phyloP scores from a whole-genome alignment of 306 rosid genomes.

The cucumber (Cucumis sativus) region DNA sequence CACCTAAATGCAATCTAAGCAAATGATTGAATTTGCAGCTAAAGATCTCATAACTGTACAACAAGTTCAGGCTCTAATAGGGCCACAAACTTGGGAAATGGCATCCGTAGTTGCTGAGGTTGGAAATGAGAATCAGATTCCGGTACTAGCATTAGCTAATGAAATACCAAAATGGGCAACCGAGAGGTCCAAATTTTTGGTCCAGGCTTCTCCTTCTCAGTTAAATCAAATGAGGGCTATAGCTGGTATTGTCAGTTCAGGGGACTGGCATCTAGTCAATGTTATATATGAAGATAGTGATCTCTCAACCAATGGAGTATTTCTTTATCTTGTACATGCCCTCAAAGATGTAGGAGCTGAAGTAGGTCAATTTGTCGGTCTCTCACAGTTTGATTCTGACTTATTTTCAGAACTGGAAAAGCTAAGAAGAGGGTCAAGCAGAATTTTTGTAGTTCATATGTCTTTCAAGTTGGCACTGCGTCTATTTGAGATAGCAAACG shows the following conservation, averaged over 20 bases:
- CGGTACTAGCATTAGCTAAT: conserved; percentile 28
- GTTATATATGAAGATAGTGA: conserved; percentile 31
- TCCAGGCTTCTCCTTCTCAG: conserved; percentile 21
- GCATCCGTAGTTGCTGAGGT: conserved; percentile 23
- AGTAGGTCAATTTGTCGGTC: conserved; percentile 13
- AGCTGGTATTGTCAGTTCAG: conserved; percentile 30
- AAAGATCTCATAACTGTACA: conserved; percentile 18
- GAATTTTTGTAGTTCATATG: conserved; percentile 30
- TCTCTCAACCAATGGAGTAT: conserved; percentile 16
- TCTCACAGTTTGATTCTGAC: conserved; percentile 25
- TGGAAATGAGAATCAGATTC: conserved; percentile 16
- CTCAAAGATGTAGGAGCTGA: conserved; percentile 16
- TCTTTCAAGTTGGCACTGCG: conserved; percentile 21
- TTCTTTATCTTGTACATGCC: conserved; percentile 22
- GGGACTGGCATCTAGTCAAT: conserved; percentile 25
- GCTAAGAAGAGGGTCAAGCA: conserved; percentile 19
- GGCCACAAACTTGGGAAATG: conserved; percentile 40
- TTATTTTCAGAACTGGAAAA: conserved; percentile 28
- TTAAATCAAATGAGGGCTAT: conserved; percentile 29
- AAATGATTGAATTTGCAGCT: conserved; percentile 23
- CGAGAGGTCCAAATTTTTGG: conserved; percentile 24
- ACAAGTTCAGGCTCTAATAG: conserved; percentile 28
- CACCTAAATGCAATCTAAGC: background rate
- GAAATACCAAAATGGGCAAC: conserved; percentile 34
- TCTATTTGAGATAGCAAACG: conserved; percentile 23